phyloP scores from a whole-genome alignment of 257 asterid species.

The Penstemon davidsonii region DNA sequence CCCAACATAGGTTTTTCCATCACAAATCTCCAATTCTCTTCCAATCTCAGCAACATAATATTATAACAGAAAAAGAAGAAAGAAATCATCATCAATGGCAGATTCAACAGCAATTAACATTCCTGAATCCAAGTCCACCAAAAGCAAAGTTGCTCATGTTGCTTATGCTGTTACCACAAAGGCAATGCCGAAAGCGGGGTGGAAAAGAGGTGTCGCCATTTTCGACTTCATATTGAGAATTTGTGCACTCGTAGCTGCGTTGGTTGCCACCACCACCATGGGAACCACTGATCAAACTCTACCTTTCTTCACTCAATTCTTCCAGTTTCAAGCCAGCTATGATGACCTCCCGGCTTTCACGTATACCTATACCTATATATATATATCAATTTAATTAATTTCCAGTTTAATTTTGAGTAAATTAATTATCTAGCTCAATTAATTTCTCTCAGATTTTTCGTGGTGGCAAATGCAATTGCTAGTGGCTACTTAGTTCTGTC shows the following conservation, averaged over 20 bases:
- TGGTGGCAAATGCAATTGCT: slow-evolving; percentile 71
- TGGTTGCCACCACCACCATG: slow-evolving; percentile 74
- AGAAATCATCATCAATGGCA: slow-evolving; percentile 26
- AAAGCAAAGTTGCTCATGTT: slow-evolving; percentile 34
- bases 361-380: slow-evolving; percentile 30
- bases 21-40: slow-evolving; percentile 9
- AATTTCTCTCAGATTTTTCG: slow-evolving; percentile 53
- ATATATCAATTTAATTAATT: not conserved
- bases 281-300: slow-evolving; percentile 79
- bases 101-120: slow-evolving; percentile 55
- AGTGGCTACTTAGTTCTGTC: slow-evolving; percentile 80
- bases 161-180: slow-evolving; percentile 32
- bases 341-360: slow-evolving; percentile 79
- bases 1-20: slow-evolving; percentile 9
- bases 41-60: not conserved
- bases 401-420: not conserved
- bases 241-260: slow-evolving; percentile 59
- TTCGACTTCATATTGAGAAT: slow-evolving; percentile 72
- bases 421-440: not conserved
- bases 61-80: not conserved
- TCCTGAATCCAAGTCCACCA: slow-evolving; percentile 45
- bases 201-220: slow-evolving; percentile 64
- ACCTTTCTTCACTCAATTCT: slow-evolving; percentile 81
- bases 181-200: slow-evolving; percentile 33
- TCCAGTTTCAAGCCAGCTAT: slow-evolving; percentile 81